phyloP scores from a whole-genome alignment of 257 asterid genomes.

The Nicotiana tomentosiformis region DNA sequence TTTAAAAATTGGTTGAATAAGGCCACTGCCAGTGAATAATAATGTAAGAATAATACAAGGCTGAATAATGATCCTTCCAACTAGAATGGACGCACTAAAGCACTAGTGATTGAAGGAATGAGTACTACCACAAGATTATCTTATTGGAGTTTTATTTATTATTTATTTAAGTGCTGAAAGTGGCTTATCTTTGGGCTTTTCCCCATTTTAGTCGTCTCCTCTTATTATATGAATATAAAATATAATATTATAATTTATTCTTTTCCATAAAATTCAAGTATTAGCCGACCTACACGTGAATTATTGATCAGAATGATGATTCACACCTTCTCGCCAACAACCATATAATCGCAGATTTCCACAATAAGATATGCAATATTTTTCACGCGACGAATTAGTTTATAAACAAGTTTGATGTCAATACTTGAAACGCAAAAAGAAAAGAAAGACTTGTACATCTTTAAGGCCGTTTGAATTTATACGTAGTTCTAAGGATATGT shows the following conservation, averaged over 20 bases:
- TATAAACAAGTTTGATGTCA: background rate
- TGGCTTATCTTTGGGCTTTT: conserved; percentile 10
- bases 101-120: conserved; percentile 3
- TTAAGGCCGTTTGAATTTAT: background rate
- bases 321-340: background rate
- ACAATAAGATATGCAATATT: background rate
- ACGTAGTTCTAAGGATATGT: too few relatives aligned
- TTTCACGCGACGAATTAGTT: background rate
- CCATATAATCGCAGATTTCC: background rate
- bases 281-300: background rate
- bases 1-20: background rate
- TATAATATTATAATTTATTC: background rate
- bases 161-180: conserved; percentile 1
- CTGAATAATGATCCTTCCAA: background rate
- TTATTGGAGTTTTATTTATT: background rate
- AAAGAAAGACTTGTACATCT: background rate
- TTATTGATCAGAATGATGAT: background rate
- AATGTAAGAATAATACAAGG: background rate
- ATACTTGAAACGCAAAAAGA: background rate
- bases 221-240: background rate
- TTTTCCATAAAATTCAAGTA: background rate
- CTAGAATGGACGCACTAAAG: background rate
- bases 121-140: background rate
- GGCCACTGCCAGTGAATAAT: background rate
- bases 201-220: background rate